A percentile compares a stretch with the other conserved stretches of the same genome.
phyloP scores from a whole-genome alignment of 306 rosid genomes.

The Luffa aegyptiaca region DNA sequence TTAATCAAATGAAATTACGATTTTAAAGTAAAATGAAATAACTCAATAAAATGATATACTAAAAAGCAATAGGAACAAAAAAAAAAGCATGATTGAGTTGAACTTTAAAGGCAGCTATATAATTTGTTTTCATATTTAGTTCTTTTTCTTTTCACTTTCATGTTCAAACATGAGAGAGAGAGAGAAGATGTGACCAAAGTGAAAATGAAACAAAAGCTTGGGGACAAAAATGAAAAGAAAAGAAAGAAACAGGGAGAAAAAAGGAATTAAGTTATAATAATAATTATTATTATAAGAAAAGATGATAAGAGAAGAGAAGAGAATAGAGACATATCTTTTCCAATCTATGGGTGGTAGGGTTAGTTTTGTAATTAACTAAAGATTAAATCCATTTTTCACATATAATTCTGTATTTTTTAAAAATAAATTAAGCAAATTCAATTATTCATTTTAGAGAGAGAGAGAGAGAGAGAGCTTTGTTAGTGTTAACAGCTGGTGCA shows the following conservation, averaged over 20 bases:
- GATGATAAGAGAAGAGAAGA: not conserved
- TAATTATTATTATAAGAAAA: not conserved
- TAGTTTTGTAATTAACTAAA: not conserved
- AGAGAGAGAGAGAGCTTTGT: not conserved
- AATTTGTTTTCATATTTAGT: not conserved
- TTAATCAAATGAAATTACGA: no score
- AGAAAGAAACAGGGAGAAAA: not conserved
- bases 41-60: not conserved
- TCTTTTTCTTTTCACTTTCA: not conserved
- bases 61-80: not conserved
- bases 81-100: not conserved
- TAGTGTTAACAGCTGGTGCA: conserved; percentile 1
- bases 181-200: not conserved
- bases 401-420: not conserved
- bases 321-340: not conserved
- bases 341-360: not conserved
- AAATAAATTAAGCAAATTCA: not conserved
- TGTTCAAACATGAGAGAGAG: not conserved
- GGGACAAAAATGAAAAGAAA: not conserved
- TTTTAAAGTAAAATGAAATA: no score
- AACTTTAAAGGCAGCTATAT: not conserved
- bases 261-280: not conserved
- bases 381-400: not conserved
- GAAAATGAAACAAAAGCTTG: conserved; percentile 2
- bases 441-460: not conserved